A percentile compares a stretch with the other conserved stretches of the same genome.
phyloP scores from a whole-genome alignment of 1,139 yeast species.

The Candida sp. region DNA sequence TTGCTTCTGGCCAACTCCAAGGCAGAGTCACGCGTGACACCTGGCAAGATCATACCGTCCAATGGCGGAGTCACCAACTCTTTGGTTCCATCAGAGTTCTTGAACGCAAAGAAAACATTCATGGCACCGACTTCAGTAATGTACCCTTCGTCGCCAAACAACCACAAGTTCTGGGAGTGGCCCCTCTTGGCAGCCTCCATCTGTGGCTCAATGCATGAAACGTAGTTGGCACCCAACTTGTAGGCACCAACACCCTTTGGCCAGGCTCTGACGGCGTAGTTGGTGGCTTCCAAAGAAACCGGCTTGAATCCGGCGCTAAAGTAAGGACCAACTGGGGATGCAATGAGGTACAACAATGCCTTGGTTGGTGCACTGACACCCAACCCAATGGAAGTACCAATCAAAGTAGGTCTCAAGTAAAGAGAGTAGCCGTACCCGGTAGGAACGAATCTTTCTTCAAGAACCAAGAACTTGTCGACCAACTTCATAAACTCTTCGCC shows the following conservation, averaged over 20 bases:
- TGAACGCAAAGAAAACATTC: slow-evolving; percentile 90
- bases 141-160: slow-evolving; percentile 88
- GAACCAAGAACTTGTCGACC: slow-evolving; percentile 71
- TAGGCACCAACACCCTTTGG: slow-evolving; percentile 98
- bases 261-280: slow-evolving; percentile 97
- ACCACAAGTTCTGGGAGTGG: slow-evolving; percentile 95
- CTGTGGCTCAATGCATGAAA: slow-evolving; percentile 93
- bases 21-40: slow-evolving; percentile 94
- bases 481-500: slow-evolving; percentile 74
- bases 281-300: slow-evolving; percentile 91
- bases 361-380: slow-evolving; percentile 84
- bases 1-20: slow-evolving; percentile 75
- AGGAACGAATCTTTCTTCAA: slow-evolving; percentile 84
- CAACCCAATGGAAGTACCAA: slow-evolving; percentile 86
- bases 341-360: slow-evolving; percentile 84
- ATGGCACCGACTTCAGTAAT: slow-evolving; percentile 98
- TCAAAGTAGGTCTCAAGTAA: slow-evolving; percentile 92
- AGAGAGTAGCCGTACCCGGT: slow-evolving; percentile 85
- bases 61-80: slow-evolving; percentile 96
- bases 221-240: slow-evolving; percentile 97
- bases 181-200: slow-evolving; percentile 87
- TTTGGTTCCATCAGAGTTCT: slow-evolving; percentile 74
- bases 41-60: slow-evolving; percentile 96
- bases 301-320: slow-evolving; percentile 93
- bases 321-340: slow-evolving; percentile 97